These are phyloP conservation scores for Microcera coccophila DNA, from an alignment of 2,329 filamentous ascomycete species.

Conservation along the genomic window DNA sequence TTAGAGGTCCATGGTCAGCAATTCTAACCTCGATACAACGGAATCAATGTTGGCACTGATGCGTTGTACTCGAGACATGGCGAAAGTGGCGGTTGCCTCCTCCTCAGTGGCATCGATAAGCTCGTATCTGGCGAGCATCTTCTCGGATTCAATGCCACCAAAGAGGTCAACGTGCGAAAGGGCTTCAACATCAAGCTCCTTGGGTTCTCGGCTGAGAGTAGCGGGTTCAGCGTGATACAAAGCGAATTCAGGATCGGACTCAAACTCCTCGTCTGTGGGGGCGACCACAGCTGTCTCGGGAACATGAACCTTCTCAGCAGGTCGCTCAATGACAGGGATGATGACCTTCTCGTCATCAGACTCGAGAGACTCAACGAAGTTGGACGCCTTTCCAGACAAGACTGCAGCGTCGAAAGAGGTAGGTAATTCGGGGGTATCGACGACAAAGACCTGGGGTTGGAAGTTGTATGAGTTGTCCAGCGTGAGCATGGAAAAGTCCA, in stretches of 20 bases:
- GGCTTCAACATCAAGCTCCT: constrained; percentile 42
- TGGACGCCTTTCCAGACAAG: constrained; percentile 68
- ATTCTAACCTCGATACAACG: constrained; percentile 36
- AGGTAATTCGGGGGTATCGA: constrained; percentile 64
- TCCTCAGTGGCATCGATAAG: constrained; percentile 58
- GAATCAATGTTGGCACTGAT: constrained; percentile 40
- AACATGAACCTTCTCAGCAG: constrained; percentile 34
- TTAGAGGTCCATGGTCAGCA: constrained; percentile 35
- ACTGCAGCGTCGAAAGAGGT: constrained; percentile 58
- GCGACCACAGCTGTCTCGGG: constrained; percentile 26
- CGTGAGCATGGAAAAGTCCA: constrained; percentile 71
- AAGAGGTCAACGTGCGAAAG: constrained; percentile 43
- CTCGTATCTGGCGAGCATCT: constrained; percentile 59
- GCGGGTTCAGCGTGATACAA: constrained; percentile 50
- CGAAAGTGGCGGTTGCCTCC: constrained; percentile 40
- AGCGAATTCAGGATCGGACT: constrained; percentile 59
- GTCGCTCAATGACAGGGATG: constrained; percentile 50
- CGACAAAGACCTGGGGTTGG: constrained; percentile 69
- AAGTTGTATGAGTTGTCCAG: constrained; percentile 57
- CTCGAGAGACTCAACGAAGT: constrained; percentile 46
- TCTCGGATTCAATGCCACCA: constrained; percentile 58
- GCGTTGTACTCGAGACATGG: constrained; percentile 49
- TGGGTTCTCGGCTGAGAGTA: constrained; percentile 23
- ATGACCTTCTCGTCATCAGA: constrained; percentile 55
- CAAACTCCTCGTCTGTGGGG: constrained; percentile 52